phyloP scores from a whole-genome alignment of 1,139 yeast genomes.

The Kluyveromyces sp. region DNA sequence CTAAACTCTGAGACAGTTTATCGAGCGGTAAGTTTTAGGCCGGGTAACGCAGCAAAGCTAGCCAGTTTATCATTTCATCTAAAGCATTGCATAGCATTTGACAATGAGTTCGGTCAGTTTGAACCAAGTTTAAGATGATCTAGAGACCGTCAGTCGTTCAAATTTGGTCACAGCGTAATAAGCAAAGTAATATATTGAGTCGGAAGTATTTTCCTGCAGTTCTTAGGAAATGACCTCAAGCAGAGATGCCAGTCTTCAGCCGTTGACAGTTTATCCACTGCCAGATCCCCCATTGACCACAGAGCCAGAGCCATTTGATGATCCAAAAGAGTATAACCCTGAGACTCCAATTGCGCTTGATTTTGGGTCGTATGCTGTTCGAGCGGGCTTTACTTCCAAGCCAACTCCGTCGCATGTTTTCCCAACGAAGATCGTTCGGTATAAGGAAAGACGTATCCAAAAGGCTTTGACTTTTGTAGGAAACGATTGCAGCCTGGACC shows the following conservation, averaged over 20 bases:
- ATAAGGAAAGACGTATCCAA: conserved; percentile 67
- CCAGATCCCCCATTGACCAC: conserved; percentile 40
- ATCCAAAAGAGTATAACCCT: conserved; percentile 41
- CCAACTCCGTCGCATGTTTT: conserved; percentile 56
- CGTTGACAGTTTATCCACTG: conserved; percentile 45
- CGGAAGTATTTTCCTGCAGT: too few species aligned
- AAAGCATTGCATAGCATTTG: too few species aligned
- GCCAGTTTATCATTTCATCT: too few species aligned
- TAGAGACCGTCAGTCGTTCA: too few species aligned
- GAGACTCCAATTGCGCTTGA: conserved; percentile 76
- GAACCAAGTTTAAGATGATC: too few species aligned
- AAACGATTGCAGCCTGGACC: conserved; percentile 69
- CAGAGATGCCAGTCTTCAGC: conserved; percentile 34
- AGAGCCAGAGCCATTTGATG: conserved; percentile 43
- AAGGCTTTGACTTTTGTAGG: conserved; percentile 71
- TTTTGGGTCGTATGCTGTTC: conserved; percentile 62
- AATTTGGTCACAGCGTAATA: too few species aligned
- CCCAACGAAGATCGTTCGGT: conserved; percentile 64
- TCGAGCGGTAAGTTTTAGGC: too few species aligned
- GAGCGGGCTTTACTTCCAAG: conserved; percentile 62
- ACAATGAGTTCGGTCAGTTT: too few species aligned
- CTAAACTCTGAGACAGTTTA: too few species aligned
- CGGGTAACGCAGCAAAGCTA: neutral
- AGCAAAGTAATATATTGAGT: too few species aligned
- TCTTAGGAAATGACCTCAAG: conserved; percentile 14